Evolutionary conservation across 2,329 filamentous ascomycete species (phyloP), one percentile per base, ranked within the genome.

Genomic region (Fonsecaea monophora): DNA sequence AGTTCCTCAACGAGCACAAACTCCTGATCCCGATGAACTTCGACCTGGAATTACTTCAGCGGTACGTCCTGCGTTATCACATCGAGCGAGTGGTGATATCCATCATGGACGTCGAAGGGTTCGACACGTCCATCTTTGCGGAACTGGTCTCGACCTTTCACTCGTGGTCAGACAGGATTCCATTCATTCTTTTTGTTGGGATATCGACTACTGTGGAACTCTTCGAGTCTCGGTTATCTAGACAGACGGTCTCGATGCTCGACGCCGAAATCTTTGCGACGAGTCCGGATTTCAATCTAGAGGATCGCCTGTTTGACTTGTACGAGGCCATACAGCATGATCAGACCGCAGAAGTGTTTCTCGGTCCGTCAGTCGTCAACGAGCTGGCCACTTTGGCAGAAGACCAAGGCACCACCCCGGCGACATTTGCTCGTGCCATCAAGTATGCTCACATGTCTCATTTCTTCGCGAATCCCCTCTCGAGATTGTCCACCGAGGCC

Each of bases 381-480:
- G 78, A 81, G 59, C 77, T 87, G 35, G 77, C 88, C 53, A 84
- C 87, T 64, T 82, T 83, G 60, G 85, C 87, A 55, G 82, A 80
- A 68, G 85, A 89, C 71, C 84, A 86, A 71, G 83, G 88, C n/a
- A 85, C 87, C 68, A 87, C 84, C 53, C 82, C 84, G 0, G 83
- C 86, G 65, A 81, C 82, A 13, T 85, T 89, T 68, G 79, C 80
- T 60, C 82, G 83, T 64, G 81, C 82, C 54, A 74, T 87, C 13
- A 84, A 87, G 79, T 89, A 89, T 75, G 82, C 84, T 1, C 87
- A 86, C 72, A 88, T 89, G 87, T 85, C 85, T 8, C 85, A 87
- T 70, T 88, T 86, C 74, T 89, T 87, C 69, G 86, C 86, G 32
- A 89, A 87, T 72, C 82, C 84, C 6, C 75, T 87, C 2, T 83